Conservation (phyloP, 306 rosid genomes). For the Prunus fruticosa region DNA sequence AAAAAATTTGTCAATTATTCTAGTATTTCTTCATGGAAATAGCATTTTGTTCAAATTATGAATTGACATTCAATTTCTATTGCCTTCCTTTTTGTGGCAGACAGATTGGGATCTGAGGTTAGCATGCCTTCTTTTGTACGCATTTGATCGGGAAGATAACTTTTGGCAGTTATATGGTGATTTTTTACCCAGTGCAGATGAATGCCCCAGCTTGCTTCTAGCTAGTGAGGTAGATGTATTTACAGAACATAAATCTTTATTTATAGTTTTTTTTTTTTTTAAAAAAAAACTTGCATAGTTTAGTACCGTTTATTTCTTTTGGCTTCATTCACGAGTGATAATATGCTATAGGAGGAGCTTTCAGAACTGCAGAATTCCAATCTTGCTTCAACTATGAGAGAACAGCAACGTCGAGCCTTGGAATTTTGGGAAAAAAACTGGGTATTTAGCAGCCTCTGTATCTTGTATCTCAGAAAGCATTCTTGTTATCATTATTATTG, state of each 20-base stretch:
- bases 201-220: slow-evolving; percentile 84
- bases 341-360: no score
- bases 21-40: background rate
- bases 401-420: slow-evolving; percentile 60
- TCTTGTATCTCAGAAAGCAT: slow-evolving; percentile 16
- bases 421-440: slow-evolving; percentile 85
- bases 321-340: background rate
- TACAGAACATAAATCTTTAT: background rate
- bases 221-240: slow-evolving; percentile 71
- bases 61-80: slow-evolving; percentile 6
- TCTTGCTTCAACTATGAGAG: slow-evolving; percentile 74
- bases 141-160: slow-evolving; percentile 78
- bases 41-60: background rate
- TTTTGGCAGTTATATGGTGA: slow-evolving; percentile 94
- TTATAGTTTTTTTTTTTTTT: background rate
- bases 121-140: slow-evolving; percentile 83
- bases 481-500: slow-evolving; percentile 12
- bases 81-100: slow-evolving; percentile 62
- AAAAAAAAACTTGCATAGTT: background rate
- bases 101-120: slow-evolving; percentile 95
- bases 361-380: slow-evolving; percentile 72
- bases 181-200: slow-evolving; percentile 84
- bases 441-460: slow-evolving; percentile 43
- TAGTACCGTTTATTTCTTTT: background rate
- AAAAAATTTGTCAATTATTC: background rate